Base-by-base conservation (phyloP, 805 yeast species). In the Kuraishia ogatae region DNA sequence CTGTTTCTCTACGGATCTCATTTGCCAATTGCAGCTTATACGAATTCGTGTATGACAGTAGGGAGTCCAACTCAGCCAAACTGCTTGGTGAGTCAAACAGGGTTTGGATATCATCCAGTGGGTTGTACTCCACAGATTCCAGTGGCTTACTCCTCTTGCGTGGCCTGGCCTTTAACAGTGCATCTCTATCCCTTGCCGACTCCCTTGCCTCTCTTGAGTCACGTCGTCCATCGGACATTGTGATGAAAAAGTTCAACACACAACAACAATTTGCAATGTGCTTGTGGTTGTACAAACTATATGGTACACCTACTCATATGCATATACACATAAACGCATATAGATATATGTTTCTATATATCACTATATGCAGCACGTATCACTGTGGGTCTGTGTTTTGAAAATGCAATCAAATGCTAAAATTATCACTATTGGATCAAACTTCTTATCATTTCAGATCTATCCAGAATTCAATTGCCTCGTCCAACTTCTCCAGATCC, bases 11-110 rank as follows among this genome's bases (percentile, higher is more conserved):
- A 4, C 62, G 58, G 8, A 87, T 79, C 50, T 78, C 74, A 1
- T 61, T 53, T 51, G 79, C 81, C 22, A 89, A 62, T 39, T 75
- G 73, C 2, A 66, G 53, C 60, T 82, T 83, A 68, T 84, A 83
- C 1, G 66, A 58, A 56, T 77, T 73, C 0, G 84, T 80, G 59
- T 80, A 78, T 26, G 69, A 66, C 21, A 82, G 65, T 39, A 85
- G 68, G 15, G 71, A 68, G 20, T 83, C 83, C 23, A 89, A 67
- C 20, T 79, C 80, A 0, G 69, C 66, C 50, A 87, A 67, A 5
- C 80, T 68, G 1, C 76, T 75, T 2, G 87, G 82, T 2, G 76
- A 69, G 3, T 76, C 68, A 51, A 88, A 77, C 51, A 87, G 64
- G 23, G 71, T 68, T 43, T 73, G 70, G 19, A 87, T 70, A 62